A percentile compares a stretch with the other conserved stretches of the same genome.
phyloP scores from a whole-genome alignment of 768 basidiomycete genomes.

The Podaxis rugospora region DNA sequence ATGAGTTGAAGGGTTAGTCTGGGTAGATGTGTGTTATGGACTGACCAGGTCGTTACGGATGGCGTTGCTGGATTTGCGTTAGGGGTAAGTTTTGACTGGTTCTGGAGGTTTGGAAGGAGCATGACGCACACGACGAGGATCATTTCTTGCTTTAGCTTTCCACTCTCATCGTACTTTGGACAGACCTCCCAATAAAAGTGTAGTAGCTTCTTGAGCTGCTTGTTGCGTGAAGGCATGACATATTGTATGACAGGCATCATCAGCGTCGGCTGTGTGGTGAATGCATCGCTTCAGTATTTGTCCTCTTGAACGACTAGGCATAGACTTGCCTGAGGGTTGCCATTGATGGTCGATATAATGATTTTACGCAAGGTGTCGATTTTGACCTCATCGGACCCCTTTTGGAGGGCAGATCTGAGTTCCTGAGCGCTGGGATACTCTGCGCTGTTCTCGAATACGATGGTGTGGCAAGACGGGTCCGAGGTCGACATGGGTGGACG shows the following conservation, averaged over 20 bases:
- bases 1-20: neutral
- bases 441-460: slow-evolving; percentile 67
- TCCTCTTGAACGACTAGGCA: neutral
- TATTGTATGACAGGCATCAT: slow-evolving; percentile 99
- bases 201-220: slow-evolving; percentile 93
- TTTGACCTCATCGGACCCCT: slow-evolving; percentile 96
- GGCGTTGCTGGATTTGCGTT: slow-evolving; percentile 62
- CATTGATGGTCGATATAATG: slow-evolving; percentile 91
- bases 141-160: slow-evolving; percentile 99
- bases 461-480: slow-evolving; percentile 73
- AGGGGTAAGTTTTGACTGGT: slow-evolving; percentile 3
- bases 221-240: slow-evolving; percentile 92
- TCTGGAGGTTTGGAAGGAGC: neutral
- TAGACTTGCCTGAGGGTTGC: slow-evolving; percentile 76
- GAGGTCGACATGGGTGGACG: slow-evolving; percentile 33
- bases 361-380: slow-evolving; percentile 94
- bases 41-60: slow-evolving; percentile 95
- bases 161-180: slow-evolving; percentile 94
- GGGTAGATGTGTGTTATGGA: slow-evolving; percentile 5
- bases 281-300: neutral
- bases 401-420: slow-evolving; percentile 79
- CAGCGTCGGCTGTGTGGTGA: slow-evolving; percentile 60
- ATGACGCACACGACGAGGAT: slow-evolving; percentile 89
- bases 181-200: slow-evolving; percentile 98
- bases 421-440: slow-evolving; percentile 82